phyloP scores from a whole-genome alignment of 2,329 filamentous ascomycete species.

The Trichoderma arundinaceum region DNA sequence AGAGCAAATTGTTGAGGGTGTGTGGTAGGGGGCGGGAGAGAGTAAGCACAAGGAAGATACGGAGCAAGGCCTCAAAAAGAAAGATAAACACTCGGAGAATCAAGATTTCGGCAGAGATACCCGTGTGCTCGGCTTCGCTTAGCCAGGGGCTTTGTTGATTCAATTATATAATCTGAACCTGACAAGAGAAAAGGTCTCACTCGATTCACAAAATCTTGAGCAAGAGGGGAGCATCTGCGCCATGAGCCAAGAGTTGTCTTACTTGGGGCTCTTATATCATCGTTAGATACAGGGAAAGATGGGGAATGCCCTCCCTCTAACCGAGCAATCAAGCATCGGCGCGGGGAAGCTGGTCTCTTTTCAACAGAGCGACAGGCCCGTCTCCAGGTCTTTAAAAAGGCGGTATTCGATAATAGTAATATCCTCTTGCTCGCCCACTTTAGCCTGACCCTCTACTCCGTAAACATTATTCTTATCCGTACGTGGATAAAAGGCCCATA shows the following conservation, averaged over 20 bases:
- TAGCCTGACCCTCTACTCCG: conserved; percentile 7
- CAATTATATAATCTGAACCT: not conserved
- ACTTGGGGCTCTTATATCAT: conserved; percentile 28
- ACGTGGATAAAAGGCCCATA: conserved; percentile 15
- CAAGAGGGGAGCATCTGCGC: conserved; percentile 1
- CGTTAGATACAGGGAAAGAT: conserved; percentile 15
- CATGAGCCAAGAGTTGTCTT: conserved; percentile 9
- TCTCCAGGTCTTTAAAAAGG: conserved; percentile 29
- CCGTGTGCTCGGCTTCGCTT: not conserved
- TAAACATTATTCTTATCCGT: conserved; percentile 5
- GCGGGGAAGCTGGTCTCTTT: conserved; percentile 31
- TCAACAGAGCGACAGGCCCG: conserved; percentile 7
- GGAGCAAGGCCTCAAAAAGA: not conserved
- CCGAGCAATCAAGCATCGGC: conserved; percentile 25
- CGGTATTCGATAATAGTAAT: conserved; percentile 24
- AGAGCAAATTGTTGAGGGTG: not conserved
- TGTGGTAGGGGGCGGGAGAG: conserved; percentile 1
- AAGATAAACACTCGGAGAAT: not conserved
- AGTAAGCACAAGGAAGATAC: not conserved
- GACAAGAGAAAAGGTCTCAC: not conserved
- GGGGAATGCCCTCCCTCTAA: conserved; percentile 24
- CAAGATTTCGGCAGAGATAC: conserved; percentile 2
- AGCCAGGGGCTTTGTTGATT: not conserved
- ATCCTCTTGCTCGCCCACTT: conserved; percentile 21
- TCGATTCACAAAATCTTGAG: conserved; percentile 12